Evolutionary conservation across 768 basidiomycete species (phyloP).

Genomic region (Rhizopogon rudus): DNA sequence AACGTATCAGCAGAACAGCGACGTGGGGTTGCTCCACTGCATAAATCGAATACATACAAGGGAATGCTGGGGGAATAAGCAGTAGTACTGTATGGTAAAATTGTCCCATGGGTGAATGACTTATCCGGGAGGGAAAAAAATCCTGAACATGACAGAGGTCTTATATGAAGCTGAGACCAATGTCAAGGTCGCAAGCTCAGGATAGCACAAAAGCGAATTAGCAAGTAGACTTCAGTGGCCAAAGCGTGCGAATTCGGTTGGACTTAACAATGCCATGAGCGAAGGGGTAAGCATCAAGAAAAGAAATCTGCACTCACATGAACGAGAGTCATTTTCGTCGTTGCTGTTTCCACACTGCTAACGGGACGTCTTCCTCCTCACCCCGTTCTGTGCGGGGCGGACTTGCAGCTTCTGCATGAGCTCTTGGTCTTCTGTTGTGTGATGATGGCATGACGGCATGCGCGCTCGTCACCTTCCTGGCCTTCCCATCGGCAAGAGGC

Average conservation of each 20-base stretch:
- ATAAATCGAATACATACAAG: conserved; percentile 2
- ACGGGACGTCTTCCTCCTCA: conserved; percentile 78
- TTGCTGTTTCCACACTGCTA: conserved; percentile 78
- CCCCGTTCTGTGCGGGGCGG: conserved; percentile 24
- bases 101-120: conserved; percentile 15
- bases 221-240: background rate
- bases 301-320: background rate
- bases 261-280: background rate
- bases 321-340: conserved; percentile 30
- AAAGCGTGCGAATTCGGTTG: background rate
- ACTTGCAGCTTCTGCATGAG: conserved; percentile 31
- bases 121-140: conserved; percentile 12
- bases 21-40: background rate
- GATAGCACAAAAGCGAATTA: background rate
- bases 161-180: conserved; percentile 16
- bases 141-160: conserved; percentile 16
- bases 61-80: conserved; percentile 19
- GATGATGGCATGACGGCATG: conserved; percentile 43
- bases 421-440: conserved; percentile 35
- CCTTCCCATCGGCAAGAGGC: conserved; percentile 38
- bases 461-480: conserved; percentile 64
- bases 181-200: background rate
- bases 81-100: conserved; percentile 27
- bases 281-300: background rate
- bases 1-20: conserved; percentile 2